Conservation (phyloP, 148 eudicot species). For the Beta vulgaris region DNA sequence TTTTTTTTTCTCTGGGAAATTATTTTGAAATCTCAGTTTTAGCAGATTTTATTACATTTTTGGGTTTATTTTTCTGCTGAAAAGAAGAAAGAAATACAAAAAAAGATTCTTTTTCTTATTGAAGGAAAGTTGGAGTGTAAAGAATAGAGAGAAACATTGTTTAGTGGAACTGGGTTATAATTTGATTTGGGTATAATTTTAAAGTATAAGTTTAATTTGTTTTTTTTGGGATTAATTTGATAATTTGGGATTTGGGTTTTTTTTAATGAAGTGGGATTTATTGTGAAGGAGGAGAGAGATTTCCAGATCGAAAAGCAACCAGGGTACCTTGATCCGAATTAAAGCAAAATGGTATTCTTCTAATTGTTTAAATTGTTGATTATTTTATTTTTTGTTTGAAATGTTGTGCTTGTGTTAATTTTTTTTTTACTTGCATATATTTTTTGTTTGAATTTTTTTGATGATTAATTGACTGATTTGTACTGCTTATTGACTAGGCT, state of each 20-base stretch:
- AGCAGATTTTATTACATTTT: slow-evolving; percentile 23
- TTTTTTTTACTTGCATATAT: background rate
- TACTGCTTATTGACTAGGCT: slow-evolving; percentile 23
- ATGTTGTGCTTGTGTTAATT: slow-evolving; percentile 3
- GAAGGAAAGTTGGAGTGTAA: background rate
- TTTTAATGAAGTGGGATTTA: slow-evolving; percentile 12
- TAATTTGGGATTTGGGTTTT: slow-evolving; percentile 6
- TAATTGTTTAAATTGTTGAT: background rate
- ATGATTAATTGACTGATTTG: slow-evolving; percentile 21
- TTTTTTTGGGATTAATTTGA: slow-evolving; percentile 16
- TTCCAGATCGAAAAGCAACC: slow-evolving; percentile 27
- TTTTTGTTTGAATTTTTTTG: slow-evolving; percentile 11
- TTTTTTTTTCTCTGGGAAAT: slow-evolving; percentile 1
- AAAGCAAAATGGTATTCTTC: slow-evolving; percentile 45
- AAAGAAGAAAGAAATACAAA: background rate
- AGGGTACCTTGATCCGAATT: slow-evolving; percentile 44
- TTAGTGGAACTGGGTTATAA: slow-evolving; percentile 21
- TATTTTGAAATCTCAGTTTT: slow-evolving; percentile 14
- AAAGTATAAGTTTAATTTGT: slow-evolving; percentile 7
- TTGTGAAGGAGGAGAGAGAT: slow-evolving; percentile 1
- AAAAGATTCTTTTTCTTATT: background rate
- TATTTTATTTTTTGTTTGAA: background rate
- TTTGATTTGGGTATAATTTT: slow-evolving; percentile 25
- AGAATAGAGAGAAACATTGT: slow-evolving; percentile 8
- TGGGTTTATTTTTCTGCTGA: slow-evolving; percentile 19